Conservation (phyloP, 345 rosid genomes). For the Corymbia maculata region DNA sequence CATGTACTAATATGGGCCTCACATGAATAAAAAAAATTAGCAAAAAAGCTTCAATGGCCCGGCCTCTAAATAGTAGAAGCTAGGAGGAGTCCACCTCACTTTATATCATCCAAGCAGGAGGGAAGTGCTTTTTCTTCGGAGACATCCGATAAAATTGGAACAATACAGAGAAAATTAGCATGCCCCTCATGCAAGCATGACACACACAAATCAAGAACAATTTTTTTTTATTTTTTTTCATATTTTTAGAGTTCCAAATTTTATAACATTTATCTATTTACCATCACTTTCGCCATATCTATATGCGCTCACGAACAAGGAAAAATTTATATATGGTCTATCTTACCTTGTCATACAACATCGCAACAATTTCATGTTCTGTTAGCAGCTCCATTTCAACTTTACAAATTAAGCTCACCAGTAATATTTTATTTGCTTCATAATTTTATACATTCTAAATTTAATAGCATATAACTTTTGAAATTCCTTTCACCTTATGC, state of each 20-base stretch:
- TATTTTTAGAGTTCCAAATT: neutral
- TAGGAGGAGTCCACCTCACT: neutral
- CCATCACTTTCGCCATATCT: neutral
- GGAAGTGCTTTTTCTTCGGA: fast-evolving
- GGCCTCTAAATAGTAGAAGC: neutral
- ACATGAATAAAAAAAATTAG: neutral
- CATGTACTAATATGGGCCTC: neutral
- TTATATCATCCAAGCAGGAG: neutral
- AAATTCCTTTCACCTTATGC: neutral
- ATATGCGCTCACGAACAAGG: neutral
- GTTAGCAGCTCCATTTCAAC: too few relatives aligned
- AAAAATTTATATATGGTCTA: fast-evolving
- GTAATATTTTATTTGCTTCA: too few relatives aligned
- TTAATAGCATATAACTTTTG: neutral
- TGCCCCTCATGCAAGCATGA: neutral
- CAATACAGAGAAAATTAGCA: neutral
- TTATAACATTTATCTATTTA: neutral
- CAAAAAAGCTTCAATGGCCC: neutral
- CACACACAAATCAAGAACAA: neutral
- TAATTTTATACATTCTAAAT: too few relatives aligned
- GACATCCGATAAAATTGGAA: neutral
- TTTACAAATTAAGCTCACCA: neutral
- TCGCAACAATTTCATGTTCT: neutral
- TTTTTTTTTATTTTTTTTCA: neutral
- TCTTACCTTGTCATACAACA: too few relatives aligned